Conservation (phyloP, 805 yeast genomes). For the Candida sithepensis region DNA sequence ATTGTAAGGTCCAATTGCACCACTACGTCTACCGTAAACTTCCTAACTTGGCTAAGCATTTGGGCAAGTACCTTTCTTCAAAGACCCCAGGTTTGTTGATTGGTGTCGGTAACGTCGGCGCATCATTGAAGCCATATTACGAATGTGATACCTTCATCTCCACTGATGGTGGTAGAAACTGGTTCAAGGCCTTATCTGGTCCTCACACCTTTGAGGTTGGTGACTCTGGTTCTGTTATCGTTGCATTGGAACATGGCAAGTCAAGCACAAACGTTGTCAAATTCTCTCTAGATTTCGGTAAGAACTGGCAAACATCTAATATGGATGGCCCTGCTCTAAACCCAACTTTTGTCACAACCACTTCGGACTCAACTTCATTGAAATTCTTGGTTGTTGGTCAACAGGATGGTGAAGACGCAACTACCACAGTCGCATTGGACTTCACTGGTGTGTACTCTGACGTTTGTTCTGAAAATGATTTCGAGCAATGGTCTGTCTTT, state of each 20-base stretch:
- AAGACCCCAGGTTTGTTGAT: slow-evolving; percentile 43
- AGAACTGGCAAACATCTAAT: slow-evolving; percentile 47
- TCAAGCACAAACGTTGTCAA: slow-evolving; percentile 31
- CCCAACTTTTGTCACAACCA: slow-evolving; percentile 46
- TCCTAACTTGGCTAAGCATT: slow-evolving; percentile 12
- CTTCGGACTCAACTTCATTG: slow-evolving; percentile 62
- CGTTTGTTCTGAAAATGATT: slow-evolving; percentile 38
- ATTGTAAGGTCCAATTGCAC: slow-evolving; percentile 30
- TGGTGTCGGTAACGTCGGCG: slow-evolving; percentile 40
- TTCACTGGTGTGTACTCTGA: slow-evolving; percentile 33
- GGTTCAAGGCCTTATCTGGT: slow-evolving; percentile 55
- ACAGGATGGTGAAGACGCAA: background rate
- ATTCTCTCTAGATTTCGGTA: slow-evolving; percentile 68
- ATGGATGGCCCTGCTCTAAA: slow-evolving; percentile 36
- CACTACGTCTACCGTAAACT: slow-evolving; percentile 27
- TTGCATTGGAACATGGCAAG: slow-evolving; percentile 41
- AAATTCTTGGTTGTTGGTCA: slow-evolving; percentile 50
- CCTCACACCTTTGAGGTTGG: slow-evolving; percentile 57
- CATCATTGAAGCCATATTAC: slow-evolving; percentile 21
- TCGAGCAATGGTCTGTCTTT: slow-evolving; percentile 47
- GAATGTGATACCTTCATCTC: slow-evolving; percentile 53
- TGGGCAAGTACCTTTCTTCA: slow-evolving; percentile 33
- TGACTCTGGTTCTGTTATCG: slow-evolving; percentile 66
- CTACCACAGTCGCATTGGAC: slow-evolving; percentile 45
- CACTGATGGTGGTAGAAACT: slow-evolving; percentile 63